Evolutionary conservation across 148 eudicot species (phyloP), one percentile per base, ranked within the genome.

Genomic region (Arctostaphylos glauca): DNA sequence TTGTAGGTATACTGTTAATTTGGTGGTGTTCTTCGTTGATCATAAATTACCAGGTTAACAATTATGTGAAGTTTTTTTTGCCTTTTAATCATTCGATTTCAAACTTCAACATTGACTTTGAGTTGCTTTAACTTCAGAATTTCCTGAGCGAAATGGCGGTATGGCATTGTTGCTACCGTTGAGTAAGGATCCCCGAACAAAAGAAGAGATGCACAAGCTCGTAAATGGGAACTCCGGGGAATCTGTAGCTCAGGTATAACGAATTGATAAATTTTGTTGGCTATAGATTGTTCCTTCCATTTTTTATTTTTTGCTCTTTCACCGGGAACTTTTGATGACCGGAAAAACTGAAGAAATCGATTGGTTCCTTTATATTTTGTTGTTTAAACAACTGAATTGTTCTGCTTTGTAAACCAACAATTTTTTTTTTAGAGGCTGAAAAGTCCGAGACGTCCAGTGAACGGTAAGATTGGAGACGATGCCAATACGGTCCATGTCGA

Each of bases 1-100:
- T 59, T 86, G 85, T 89, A 95, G 98, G 98, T 96, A 94, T 85
- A 92, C 99, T 0, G 99, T 96, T 68, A 96, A 94, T 83, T 89
- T 96, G 88, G 97, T 94, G 52, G 94, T 96, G 46, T 96, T 88
- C 91, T 96, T 96, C 80, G 59, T 94, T 5, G 98, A 96, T 90
- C 90, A 90, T 62, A 89, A 87, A 25, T 86, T 96, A 84, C 97
- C 98, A 90, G 99, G 99, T 96, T 56, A 41, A 81, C 56, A 62
- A 83, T 31, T 31, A 31, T 31, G 38, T 31, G 38, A 1, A 31
- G 38, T 1, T 76, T 53, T 21, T 21, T 12, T 31, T 2, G 3
- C 18, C 12, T 66, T 66, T 31, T 2, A 66, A 23, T 31, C 44
- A 31, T 66, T 23, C 4, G 44, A 12, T 31, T 55, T 52, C 31